Base-by-base conservation (phyloP, 768 basidiomycete genomes). In the Xerocomellus intermedius region DNA sequence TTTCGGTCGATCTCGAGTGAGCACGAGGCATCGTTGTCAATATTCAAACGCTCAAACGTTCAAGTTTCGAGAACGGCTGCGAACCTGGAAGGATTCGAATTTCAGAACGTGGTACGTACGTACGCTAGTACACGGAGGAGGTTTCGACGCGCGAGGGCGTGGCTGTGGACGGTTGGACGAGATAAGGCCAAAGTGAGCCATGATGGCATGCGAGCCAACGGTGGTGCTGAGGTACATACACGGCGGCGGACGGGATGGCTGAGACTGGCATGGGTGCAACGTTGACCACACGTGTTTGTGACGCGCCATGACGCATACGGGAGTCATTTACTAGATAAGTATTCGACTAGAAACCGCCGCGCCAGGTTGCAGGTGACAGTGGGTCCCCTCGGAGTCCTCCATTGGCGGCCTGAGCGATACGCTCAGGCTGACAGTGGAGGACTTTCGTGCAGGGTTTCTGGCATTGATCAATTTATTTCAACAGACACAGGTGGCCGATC, bases 231-330 rank as follows among this genome's bases (percentile, higher is more conserved):
- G 33, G 33, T 33, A 33, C 33, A 19, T 13, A 33, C 33, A 19
- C 22, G 14, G 54, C 33, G 42, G 55, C 28, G 28, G 26, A 50
- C 42, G 33, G 48, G 57, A 42, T 9, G 33, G 33, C 24, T 12
- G 24, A 33, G 33, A n/a, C 30, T 54, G 37, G 21, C 30, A 24
- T 38, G 24, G 52, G 16, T 10, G 8, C 60, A 50, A 62, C 60
- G 59, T 58, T 60, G 54, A 50, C 21, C 28, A 60, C 59, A 62
- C 59, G 59, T 60, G 59, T 62, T 48, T 17, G n/a, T 46, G 58
- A 61, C 52, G 51, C 50, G 57, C 33, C 38, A 33, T 36, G 48
- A 52, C 48, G 50, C n/a, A 45, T 28, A 19, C 5, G 30, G 28
- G 17, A 4, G 42, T 44, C 49, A 32, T 47, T 24, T 32, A 45